These are phyloP conservation scores for Perilla frutescens DNA, from an alignment of 257 asterid species.

Conservation along the genomic window DNA sequence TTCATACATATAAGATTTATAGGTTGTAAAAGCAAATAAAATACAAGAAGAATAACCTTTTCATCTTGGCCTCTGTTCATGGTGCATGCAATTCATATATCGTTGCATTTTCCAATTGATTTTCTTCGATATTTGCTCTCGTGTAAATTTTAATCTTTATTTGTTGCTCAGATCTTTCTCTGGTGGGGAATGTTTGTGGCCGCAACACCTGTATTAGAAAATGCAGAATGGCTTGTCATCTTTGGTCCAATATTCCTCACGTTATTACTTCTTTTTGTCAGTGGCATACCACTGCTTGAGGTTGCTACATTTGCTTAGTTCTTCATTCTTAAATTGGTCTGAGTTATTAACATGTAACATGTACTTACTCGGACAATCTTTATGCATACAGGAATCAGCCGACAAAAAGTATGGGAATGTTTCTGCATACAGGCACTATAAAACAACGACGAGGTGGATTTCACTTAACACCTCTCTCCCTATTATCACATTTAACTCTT, in stretches of 20 bases:
- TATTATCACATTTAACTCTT: not conserved
- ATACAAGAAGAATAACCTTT: too few species aligned
- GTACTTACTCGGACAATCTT: slow-evolving; percentile 15
- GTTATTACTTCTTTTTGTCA: slow-evolving; percentile 77
- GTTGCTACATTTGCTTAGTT: slow-evolving; percentile 39
- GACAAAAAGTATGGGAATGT: slow-evolving; percentile 78
- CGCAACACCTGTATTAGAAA: slow-evolving; percentile 79
- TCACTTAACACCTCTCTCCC: not conserved
- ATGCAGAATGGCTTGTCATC: slow-evolving; percentile 87
- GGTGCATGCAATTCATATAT: not conserved
- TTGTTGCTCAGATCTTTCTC: slow-evolving; percentile 69
- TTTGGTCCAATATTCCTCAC: slow-evolving; percentile 84
- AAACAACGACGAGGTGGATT: slow-evolving; percentile 80
- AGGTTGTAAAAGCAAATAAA: too few species aligned
- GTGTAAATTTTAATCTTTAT: not conserved
- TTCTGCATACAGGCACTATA: slow-evolving; percentile 67
- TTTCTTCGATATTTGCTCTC: not conserved
- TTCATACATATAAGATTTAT: not conserved
- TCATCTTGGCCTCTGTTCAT: not conserved
- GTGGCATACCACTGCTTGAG: slow-evolving; percentile 95
- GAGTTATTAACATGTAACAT: too few species aligned
- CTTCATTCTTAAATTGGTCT: not conserved
- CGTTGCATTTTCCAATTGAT: slow-evolving; percentile 4
- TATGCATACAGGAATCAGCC: slow-evolving; percentile 66
- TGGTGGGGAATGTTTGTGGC: slow-evolving; percentile 99